phyloP scores from a whole-genome alignment of 768 basidiomycete species.

The Jaapia argillacea region DNA sequence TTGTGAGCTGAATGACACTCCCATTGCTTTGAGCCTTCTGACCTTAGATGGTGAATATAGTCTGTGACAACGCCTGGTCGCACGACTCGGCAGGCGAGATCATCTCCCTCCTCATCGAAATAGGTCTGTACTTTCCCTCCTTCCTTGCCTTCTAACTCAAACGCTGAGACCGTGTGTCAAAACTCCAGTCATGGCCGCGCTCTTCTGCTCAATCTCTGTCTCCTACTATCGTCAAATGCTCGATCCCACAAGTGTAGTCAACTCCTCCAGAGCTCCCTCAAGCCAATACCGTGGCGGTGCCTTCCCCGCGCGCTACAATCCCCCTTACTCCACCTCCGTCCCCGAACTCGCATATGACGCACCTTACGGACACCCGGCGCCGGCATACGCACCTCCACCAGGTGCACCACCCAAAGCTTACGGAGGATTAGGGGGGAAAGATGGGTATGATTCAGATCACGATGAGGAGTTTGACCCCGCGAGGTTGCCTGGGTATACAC shows the following conservation, averaged over 20 bases:
- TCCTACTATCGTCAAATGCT: constrained; percentile 67
- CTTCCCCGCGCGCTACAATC: constrained; percentile 45
- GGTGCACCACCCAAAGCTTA: constrained; percentile 36
- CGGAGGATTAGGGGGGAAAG: constrained; percentile 31
- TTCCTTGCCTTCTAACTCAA: background rate
- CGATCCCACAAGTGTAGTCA: constrained; percentile 52
- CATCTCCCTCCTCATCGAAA: constrained; percentile 46
- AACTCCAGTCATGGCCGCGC: constrained; percentile 36
- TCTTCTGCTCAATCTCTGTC: constrained; percentile 62
- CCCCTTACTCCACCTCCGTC: constrained; percentile 32
- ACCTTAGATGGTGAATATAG: constrained; percentile 25
- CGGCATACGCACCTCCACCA: constrained; percentile 36
- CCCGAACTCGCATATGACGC: constrained; percentile 16
- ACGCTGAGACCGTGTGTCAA: background rate
- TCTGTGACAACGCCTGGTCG: constrained; percentile 51
- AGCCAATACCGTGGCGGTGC: constrained; percentile 25
- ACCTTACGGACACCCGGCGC: constrained; percentile 24
- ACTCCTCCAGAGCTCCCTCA: constrained; percentile 34
- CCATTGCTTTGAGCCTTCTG: background rate
- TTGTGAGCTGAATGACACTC: constrained; percentile 4
- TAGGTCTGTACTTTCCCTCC: constrained; percentile 32
- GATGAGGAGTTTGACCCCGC: constrained; percentile 11
- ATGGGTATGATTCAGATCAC: constrained; percentile 33
- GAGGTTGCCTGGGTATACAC: constrained; percentile 10
- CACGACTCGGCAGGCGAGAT: constrained; percentile 64